Evolutionary conservation across 2,329 filamentous ascomycete genomes (phyloP), one percentile per base, ranked within the genome.

Genomic region (Massarina eburnea): DNA sequence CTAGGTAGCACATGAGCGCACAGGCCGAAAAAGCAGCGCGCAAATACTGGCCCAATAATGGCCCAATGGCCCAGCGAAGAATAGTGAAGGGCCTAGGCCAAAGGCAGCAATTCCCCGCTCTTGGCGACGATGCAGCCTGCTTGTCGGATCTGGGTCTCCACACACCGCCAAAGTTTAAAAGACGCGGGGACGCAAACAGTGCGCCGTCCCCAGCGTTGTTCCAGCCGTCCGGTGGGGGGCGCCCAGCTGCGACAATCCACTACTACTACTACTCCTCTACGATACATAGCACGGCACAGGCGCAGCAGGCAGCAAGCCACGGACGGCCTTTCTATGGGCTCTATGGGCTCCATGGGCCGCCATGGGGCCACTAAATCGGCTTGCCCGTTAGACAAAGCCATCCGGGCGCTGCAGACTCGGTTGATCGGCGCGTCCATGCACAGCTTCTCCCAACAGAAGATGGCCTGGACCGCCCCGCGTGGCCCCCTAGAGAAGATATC

Each of bases 1-100:
- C n/a, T n/a, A n/a, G n/a, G n/a, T n/a, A n/a, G n/a, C n/a, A n/a
- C n/a, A n/a, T n/a, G n/a, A n/a, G n/a, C n/a, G n/a, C n/a, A n/a
- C n/a, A n/a, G n/a, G n/a, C n/a, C n/a, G n/a, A n/a, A n/a, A n/a
- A n/a, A n/a, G n/a, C n/a, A n/a, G n/a, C n/a, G n/a, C n/a, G n/a
- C n/a, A n/a, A n/a, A n/a, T n/a, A n/a, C n/a, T n/a, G n/a, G n/a
- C n/a, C n/a, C n/a, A n/a, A n/a, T n/a, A n/a, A n/a, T n/a, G n/a
- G 30, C 43, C 44, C 40, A 43, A 37, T 26, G 43, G 41, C 43
- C 43, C 46, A 24, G 40, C 27, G 6, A 30, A 30, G 27, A 14
- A 30, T 14, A 4, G 39, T 39, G 42, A 45, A 45, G 19, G 41
- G 22, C 24, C 46, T 49, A 49, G 36, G 34, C 43, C 39, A 26